Evolutionary conservation across 352 stramenopile species (phyloP).

Genomic region (Pythium dissimile): DNA sequence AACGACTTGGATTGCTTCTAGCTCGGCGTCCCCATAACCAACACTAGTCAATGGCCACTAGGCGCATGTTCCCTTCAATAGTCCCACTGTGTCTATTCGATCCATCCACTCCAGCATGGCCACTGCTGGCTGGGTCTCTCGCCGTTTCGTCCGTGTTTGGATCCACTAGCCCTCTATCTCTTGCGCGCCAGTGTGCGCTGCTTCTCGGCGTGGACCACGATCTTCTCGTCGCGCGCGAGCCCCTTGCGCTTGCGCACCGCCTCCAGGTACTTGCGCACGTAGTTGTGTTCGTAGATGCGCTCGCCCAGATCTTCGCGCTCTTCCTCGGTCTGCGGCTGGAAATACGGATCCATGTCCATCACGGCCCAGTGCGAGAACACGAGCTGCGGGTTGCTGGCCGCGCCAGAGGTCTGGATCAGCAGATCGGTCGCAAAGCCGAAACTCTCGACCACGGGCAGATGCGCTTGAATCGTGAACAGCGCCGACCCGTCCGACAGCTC

Average conservation of each 20-base stretch:
- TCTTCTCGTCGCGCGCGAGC: conserved; percentile 92
- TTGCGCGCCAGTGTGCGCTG: conserved; percentile 92
- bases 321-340: conserved; percentile 93
- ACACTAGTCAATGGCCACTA: too few species aligned
- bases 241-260: conserved; percentile 93
- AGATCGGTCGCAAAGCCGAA: conserved; percentile 93
- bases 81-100: too few species aligned
- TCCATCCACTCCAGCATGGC: too few species aligned
- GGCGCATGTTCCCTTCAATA: too few species aligned
- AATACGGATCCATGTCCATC: conserved; percentile 95
- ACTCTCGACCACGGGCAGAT: conserved; percentile 93
- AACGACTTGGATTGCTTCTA: too few species aligned
- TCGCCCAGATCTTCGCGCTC: conserved; percentile 96
- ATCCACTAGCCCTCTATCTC: conserved; percentile 56
- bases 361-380: conserved; percentile 94
- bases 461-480: conserved; percentile 92
- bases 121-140: neutral
- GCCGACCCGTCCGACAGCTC: conserved; percentile 91
- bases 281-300: conserved; percentile 90
- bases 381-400: conserved; percentile 94
- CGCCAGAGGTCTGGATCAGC: conserved; percentile 92
- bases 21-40: too few species aligned
- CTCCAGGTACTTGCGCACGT: conserved; percentile 93
- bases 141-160: neutral
- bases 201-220: conserved; percentile 96